Evolutionary conservation across 129 eudicot species (phyloP).

Genomic region (Chrysanthemum makinoi): DNA sequence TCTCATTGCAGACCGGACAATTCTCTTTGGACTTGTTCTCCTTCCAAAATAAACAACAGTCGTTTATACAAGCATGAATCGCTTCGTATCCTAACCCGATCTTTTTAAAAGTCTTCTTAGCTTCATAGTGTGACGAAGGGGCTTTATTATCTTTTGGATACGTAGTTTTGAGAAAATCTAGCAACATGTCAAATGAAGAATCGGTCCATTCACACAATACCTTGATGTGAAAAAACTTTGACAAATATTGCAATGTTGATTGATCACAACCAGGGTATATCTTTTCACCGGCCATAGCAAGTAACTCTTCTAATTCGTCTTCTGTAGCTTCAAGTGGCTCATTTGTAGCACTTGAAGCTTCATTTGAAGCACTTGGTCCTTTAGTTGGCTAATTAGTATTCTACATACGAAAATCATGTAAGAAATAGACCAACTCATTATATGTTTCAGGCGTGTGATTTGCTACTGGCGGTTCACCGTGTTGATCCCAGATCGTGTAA

Average conservation of each 20-base stretch:
- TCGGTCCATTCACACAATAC: background rate
- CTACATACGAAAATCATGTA: no score
- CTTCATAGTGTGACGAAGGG: background rate
- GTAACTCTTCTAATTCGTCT: background rate
- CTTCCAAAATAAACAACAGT: background rate
- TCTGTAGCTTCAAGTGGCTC: background rate
- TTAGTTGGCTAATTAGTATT: no score
- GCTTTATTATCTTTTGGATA: background rate
- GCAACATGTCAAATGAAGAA: background rate
- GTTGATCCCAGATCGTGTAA: no score
- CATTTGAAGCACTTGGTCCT: no score
- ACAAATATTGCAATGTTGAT: background rate
- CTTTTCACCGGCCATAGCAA: background rate
- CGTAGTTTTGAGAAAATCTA: background rate
- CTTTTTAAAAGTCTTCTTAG: conserved; percentile 4
- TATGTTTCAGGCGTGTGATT: no score
- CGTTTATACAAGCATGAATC: conserved; percentile 5
- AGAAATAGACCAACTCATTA: no score
- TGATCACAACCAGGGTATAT: background rate
- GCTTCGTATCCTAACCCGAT: background rate
- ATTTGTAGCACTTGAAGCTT: no score
- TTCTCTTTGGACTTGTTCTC: background rate
- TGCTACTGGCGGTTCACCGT: no score
- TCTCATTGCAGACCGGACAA: background rate
- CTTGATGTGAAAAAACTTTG: background rate